A percentile compares a stretch with the other conserved stretches of the same genome.
These are phyloP conservation scores for Euphorbia neoarborescens DNA, from an alignment of 441 rosid species.

Conservation along the genomic window DNA sequence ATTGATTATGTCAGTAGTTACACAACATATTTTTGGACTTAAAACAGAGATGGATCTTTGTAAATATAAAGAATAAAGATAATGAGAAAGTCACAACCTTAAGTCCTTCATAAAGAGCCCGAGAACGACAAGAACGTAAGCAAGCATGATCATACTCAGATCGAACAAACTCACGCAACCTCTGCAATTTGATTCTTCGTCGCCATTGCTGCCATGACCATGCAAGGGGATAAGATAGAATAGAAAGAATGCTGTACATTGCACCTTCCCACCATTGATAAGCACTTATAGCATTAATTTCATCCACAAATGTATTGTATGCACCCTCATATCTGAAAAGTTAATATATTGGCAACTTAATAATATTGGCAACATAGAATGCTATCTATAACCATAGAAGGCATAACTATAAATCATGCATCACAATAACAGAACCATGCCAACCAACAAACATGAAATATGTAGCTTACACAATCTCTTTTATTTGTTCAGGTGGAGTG, in stretches of 20 bases:
- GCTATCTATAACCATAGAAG: constrained; percentile 8
- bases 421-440: constrained; percentile 9
- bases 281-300: constrained; percentile 87
- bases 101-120: constrained; percentile 97
- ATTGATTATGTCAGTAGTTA: not conserved
- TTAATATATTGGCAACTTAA: constrained; percentile 16
- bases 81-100: constrained; percentile 48
- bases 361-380: constrained; percentile 19
- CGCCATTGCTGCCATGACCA: constrained; percentile 99
- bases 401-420: constrained; percentile 4
- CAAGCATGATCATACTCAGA: constrained; percentile 99
- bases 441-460: constrained; percentile 11
- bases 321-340: constrained; percentile 82
- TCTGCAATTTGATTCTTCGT: constrained; percentile 74
- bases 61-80: not conserved
- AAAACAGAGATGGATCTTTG: not conserved
- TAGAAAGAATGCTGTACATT: constrained; percentile 65
- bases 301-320: constrained; percentile 89
- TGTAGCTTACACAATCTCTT: constrained; percentile 85
- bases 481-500: constrained; percentile 88
- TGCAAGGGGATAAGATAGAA: constrained; percentile 79
- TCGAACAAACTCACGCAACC: constrained; percentile 91
- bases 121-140: constrained; percentile 95
- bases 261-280: constrained; percentile 99
- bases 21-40: not conserved